phyloP scores from a whole-genome alignment of 73 alveolate genomes.

The Loxodes magnus region DNA sequence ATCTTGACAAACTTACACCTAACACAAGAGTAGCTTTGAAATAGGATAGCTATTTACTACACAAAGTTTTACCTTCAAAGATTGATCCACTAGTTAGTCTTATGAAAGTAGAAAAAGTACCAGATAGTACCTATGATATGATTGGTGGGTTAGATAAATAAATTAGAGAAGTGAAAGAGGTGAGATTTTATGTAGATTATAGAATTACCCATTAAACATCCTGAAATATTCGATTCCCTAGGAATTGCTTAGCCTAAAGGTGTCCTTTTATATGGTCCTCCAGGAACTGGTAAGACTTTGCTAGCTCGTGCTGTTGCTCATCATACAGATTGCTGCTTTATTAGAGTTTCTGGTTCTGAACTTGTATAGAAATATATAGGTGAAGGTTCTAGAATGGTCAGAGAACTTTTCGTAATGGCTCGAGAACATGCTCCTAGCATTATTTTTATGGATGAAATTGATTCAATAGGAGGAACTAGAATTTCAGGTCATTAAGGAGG shows the following conservation, averaged over 20 bases:
- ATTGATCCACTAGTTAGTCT: constrained; percentile 96
- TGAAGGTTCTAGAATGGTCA: constrained; percentile 97
- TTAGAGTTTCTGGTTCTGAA: constrained; percentile 98
- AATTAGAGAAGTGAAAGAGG: constrained; percentile 89
- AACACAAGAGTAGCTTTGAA: constrained; percentile 81
- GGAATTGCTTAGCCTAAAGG: constrained; percentile 99
- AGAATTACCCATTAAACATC: constrained; percentile 98
- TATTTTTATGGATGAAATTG: constrained; percentile 99
- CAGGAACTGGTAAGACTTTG: constrained; percentile 99
- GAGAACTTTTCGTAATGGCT: constrained; percentile 98
- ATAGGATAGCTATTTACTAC: constrained; percentile 86
- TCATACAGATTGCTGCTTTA: constrained; percentile 86
- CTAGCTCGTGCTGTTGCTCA: constrained; percentile 99
- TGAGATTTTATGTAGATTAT: too few species aligned
- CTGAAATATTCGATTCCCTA: constrained; percentile 93
- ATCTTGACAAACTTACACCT: constrained; percentile 74
- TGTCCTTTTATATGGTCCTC: constrained; percentile 85
- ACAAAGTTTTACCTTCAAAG: constrained; percentile 93
- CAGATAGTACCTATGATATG: constrained; percentile 98
- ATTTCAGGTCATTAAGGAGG: constrained; percentile 92
- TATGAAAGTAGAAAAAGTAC: constrained; percentile 99
- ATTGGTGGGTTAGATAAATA: constrained; percentile 75
- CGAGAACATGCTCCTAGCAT: constrained; percentile 97
- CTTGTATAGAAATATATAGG: constrained; percentile 99
- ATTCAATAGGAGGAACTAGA: constrained; percentile 96